Evolutionary conservation across 2,329 filamentous ascomycete genomes (phyloP), one percentile per base, ranked within the genome.

Genomic region (Myriosclerotinia duriaeana): DNA sequence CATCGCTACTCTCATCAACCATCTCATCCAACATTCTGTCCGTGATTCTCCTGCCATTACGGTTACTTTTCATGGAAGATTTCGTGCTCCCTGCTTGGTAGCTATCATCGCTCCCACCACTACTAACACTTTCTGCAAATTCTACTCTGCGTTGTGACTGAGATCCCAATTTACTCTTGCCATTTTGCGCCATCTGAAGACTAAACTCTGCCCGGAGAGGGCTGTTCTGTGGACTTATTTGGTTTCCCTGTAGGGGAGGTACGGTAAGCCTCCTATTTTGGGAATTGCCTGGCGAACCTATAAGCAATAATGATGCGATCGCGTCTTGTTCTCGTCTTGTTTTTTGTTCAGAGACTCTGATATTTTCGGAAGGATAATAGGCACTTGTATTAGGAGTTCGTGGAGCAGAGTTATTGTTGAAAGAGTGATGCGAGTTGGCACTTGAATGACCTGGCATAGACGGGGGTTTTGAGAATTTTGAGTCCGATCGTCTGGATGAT

Each of bases 211-310:
- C 66, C 34, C 74, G 72, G 40, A 77, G 59, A 34, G 76, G 75
- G 60, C 75, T 77, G 14, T 72, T 67, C 63, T 72, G 74, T 5
- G 75, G 73, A 36, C 73, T 74, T 7, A 26, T 66, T 64, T 73
- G 72, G 30, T 61, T 71, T 50, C 69, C 67, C n/a, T 79, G 77
- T 15, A 77, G 72, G 3, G 84, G 81, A 67, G 86, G 86, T 22
- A 61, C 22, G 12, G 78, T 75, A 68, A 85, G 84, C 69, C 85
- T 85, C 72, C 88, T 77, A 68, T 86, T 87, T 53, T 84, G 81
- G 54, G 89, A 89, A 76, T 91, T 90, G 20, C 88, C 88, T 0
- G 90, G 90, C 69, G 89, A 91, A 73, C 90, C 92, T 87, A 95
- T 90, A 74, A 93, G 93, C 36, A 94, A 80, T 34, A 95, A 78